phyloP scores from a whole-genome alignment of 768 basidiomycete genomes.

The Mycena filopes region DNA sequence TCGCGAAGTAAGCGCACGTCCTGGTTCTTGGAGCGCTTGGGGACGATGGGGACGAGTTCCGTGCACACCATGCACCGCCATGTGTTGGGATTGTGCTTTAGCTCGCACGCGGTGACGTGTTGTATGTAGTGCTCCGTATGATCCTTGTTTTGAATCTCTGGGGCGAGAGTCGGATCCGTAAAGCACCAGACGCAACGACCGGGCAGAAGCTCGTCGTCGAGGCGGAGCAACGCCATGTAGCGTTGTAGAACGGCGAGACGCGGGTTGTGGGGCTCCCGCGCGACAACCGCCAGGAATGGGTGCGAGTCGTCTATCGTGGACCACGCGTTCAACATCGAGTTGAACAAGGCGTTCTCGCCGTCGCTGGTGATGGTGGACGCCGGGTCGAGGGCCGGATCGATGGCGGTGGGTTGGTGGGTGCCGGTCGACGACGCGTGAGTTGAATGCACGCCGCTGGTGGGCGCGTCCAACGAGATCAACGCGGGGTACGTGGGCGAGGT shows the following conservation, averaged over 20 bases:
- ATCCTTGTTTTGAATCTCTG: background rate
- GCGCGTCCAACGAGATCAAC: no score
- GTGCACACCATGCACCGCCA: background rate
- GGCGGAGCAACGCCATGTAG: no score
- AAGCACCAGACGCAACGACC: background rate
- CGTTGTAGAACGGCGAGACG: no score
- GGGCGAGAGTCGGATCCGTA: background rate
- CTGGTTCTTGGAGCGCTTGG: slow-evolving; percentile 4
- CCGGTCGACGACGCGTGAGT: no score
- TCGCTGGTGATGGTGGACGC: background rate
- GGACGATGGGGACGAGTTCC: background rate
- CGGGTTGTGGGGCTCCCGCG: background rate
- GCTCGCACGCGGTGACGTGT: background rate
- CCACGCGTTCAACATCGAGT: background rate
- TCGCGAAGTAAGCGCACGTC: no score
- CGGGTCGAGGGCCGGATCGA: background rate
- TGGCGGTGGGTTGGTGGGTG: no score
- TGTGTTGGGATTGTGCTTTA: slow-evolving; percentile 5
- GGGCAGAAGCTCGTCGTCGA: no score
- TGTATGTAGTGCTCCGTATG: background rate
- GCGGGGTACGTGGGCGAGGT: no score
- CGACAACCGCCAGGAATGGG: background rate
- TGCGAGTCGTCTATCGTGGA: background rate
- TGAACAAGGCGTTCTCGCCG: background rate
- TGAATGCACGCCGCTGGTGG: no score